phyloP scores from a whole-genome alignment of 2,329 filamentous ascomycete species.

The Sphaceloma murrayae region DNA sequence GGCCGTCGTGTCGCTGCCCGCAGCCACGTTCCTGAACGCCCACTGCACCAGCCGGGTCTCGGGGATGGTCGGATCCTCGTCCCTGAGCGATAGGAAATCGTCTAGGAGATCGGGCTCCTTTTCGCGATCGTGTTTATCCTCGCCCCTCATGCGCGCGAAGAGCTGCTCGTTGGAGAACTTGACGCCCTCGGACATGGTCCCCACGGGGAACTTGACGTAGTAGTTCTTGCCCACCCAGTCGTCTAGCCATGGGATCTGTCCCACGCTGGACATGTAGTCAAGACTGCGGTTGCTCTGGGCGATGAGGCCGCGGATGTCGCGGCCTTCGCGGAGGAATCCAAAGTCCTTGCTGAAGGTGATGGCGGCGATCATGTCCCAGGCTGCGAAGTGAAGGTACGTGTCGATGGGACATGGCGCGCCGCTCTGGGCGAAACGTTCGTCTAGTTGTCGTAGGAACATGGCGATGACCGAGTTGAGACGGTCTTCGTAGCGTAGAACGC shows the following conservation, averaged over 20 bases:
- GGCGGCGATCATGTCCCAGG: conserved; percentile 66
- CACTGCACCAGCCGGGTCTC: conserved; percentile 11
- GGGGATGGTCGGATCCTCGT: conserved; percentile 7
- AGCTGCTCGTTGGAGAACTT: conserved; percentile 3
- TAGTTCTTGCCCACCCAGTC: conserved; percentile 13
- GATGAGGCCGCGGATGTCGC: conserved; percentile 18
- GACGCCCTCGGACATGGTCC: conserved; percentile 7
- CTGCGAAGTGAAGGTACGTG: conserved; percentile 68
- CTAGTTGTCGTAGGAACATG: conserved; percentile 40
- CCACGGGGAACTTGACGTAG: conserved; percentile 1
- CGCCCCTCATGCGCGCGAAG: not conserved
- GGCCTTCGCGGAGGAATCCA: conserved; percentile 21
- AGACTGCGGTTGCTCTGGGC: conserved; percentile 22
- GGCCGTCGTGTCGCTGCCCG: conserved; percentile 35
- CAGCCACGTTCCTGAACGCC: conserved; percentile 22
- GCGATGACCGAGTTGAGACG: not conserved
- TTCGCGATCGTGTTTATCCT: conserved; percentile 6
- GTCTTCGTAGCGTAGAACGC: conserved; percentile 6
- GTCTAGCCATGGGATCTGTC: conserved; percentile 27
- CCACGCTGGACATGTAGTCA: conserved; percentile 19
- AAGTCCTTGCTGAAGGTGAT: conserved; percentile 24
- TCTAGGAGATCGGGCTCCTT: conserved; percentile 11
- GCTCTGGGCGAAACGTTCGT: conserved; percentile 29
- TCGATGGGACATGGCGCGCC: conserved; percentile 50
- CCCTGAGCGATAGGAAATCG: conserved; percentile 4